These are phyloP conservation scores for Scheffersomyces quercinus DNA, from an alignment of 1,139 yeast species.

Conservation along the genomic window DNA sequence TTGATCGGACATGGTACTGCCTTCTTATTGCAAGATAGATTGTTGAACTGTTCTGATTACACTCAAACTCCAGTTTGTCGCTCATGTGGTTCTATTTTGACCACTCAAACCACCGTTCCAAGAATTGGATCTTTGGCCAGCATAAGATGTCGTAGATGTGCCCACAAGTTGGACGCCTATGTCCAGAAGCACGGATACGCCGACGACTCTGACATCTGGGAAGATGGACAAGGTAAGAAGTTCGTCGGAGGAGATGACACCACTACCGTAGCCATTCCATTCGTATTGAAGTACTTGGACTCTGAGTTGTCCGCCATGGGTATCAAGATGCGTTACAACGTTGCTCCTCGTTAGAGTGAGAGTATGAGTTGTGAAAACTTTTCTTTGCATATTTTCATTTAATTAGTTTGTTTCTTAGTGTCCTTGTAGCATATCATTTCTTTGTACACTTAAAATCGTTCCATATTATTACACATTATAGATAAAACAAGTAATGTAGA, in stretches of 20 bases:
- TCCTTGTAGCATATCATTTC: neutral
- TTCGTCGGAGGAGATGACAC: constrained; percentile 91
- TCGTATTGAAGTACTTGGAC: constrained; percentile 91
- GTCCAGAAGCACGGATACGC: constrained; percentile 44
- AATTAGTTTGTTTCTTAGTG: neutral
- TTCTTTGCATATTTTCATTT: constrained; percentile 1
- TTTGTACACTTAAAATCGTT: too few species aligned
- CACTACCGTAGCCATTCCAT: constrained; percentile 94
- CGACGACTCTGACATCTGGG: constrained; percentile 87
- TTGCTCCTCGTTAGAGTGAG: constrained; percentile 51
- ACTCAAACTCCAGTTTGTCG: constrained; percentile 89
- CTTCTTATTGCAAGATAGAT: constrained; percentile 89
- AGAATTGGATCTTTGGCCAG: constrained; percentile 80
- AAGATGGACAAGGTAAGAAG: constrained; percentile 91
- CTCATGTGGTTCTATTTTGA: constrained; percentile 87
- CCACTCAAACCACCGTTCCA: constrained; percentile 90
- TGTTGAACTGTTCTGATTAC: constrained; percentile 94
- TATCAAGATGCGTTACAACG: constrained; percentile 85
- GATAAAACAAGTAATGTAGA: too few species aligned
- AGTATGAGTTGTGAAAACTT: neutral
- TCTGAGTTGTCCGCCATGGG: constrained; percentile 99
- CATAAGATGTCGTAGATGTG: constrained; percentile 90
- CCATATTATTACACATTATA: too few species aligned
- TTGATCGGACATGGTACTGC: constrained; percentile 99
- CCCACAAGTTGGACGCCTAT: constrained; percentile 56